Base-by-base conservation (phyloP, 768 basidiomycete species). In the Leccinum uliginosum region DNA sequence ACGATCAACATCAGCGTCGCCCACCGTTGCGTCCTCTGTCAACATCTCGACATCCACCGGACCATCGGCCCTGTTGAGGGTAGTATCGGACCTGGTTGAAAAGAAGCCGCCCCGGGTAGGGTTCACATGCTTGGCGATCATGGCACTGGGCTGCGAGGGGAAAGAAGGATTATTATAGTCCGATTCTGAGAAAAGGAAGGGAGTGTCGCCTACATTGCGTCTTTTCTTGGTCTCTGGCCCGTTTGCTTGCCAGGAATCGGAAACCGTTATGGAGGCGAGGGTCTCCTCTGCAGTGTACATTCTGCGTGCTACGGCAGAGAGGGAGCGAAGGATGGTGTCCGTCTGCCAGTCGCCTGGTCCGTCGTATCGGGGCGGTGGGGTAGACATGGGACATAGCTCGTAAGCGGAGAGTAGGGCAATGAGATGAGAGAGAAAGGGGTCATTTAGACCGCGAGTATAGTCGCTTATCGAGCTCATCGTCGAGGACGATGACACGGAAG, bases 281-380 rank as follows among this genome's bases (percentile, higher is more conserved):
- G 70, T 62, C 9, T 79, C 78, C 60, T 85, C 85, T 14, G 85
- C 84, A 27, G 74, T 72, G 65, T 78, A 77, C 79, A 84, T 81
- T 62, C 84, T 74, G 38, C 76, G 73, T 3, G 80, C 80, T 51
- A 86, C 72, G 29, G 73, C 75, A 26, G 73, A 70, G 60, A 86
- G 74, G 14, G 79, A 79, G 54, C 79, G 78, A 32, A 81, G 69
- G 63, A 86, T 82, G 59, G 75, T 74, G 54, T 84, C 81, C 21
- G 81, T 84, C 62, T 83, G 80, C 80, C 78, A 81, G 70, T 83
- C 78, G 52, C 72, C 57, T 6, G 81, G 81, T 1, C 84, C 85
- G 65, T 79, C 73, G 67, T 83, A 84, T 50, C 74, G 74, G 30
- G 83, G 83, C 58, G 75, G 70, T 40, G 83, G 80, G n/a, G 76